Evolutionary conservation across 345 rosid genomes (phyloP).

Genomic region (Euphorbia pulcherrima): DNA sequence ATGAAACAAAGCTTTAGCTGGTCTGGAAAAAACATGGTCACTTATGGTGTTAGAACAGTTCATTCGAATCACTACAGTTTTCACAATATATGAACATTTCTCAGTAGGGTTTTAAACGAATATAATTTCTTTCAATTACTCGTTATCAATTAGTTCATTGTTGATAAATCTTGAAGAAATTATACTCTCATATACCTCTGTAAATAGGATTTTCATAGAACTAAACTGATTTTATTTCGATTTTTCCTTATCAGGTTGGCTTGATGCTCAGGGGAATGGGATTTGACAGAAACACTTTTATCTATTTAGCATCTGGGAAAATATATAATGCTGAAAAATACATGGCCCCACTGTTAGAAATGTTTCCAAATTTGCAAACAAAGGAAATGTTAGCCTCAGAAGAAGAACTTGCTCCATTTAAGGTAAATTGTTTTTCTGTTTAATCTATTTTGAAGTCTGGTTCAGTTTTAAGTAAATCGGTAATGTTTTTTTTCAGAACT

Average conservation of each 20-base stretch:
- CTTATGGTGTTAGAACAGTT: too few species aligned
- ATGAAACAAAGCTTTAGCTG: too few species aligned
- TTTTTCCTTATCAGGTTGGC: slow-evolving; percentile 60
- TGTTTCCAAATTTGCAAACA: slow-evolving; percentile 91
- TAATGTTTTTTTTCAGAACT: slow-evolving; percentile 58
- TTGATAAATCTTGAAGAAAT: not conserved
- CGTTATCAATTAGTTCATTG: not conserved
- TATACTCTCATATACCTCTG: not conserved
- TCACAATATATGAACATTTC: not conserved
- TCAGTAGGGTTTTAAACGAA: not conserved
- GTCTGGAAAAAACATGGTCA: too few species aligned
- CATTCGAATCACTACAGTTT: not conserved
- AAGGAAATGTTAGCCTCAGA: slow-evolving; percentile 83
- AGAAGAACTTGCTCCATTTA: slow-evolving; percentile 81
- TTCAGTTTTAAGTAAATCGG: slow-evolving; percentile 25
- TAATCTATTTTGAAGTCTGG: slow-evolving; percentile 6
- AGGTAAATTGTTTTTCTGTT: slow-evolving; percentile 43
- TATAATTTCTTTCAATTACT: not conserved
- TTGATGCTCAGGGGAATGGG: slow-evolving; percentile 99
- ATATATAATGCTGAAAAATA: slow-evolving; percentile 85
- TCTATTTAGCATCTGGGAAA: slow-evolving; percentile 90
- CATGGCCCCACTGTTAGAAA: slow-evolving; percentile 87
- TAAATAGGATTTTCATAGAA: not conserved
- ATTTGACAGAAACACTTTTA: slow-evolving; percentile 72
- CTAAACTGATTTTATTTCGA: not conserved